Percentiles rank a stretch among this genome's conserved stretches.
phyloP scores from a whole-genome alignment of 2,329 filamentous ascomycete genomes.

The Penicillium sp. region DNA sequence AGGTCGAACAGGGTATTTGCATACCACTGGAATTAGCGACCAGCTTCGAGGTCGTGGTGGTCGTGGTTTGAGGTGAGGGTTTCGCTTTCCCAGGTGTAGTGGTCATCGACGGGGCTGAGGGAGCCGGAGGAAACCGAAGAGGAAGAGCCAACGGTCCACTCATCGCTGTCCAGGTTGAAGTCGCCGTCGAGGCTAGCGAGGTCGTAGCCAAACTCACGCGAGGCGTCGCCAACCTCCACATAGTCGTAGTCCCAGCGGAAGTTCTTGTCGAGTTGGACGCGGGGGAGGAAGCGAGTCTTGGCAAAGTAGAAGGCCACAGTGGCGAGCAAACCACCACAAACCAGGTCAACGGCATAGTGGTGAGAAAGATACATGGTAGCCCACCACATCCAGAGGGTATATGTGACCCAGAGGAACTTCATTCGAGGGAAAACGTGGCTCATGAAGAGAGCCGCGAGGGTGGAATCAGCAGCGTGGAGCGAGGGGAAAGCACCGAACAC shows the following conservation, averaged over 20 bases:
- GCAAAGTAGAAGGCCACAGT: conserved; percentile 79
- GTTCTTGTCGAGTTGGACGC: conserved; percentile 78
- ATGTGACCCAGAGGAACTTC: conserved; percentile 75
- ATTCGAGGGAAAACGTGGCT: conserved; percentile 86
- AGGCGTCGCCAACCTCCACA: conserved; percentile 74
- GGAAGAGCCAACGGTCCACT: conserved; percentile 86
- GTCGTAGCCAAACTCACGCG: conserved; percentile 53
- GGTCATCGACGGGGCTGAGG: conserved; percentile 63
- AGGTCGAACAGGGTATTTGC: conserved; percentile 24
- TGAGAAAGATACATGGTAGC: conserved; percentile 97
- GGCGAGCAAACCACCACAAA: conserved; percentile 78
- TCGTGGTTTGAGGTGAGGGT: conserved; percentile 40
- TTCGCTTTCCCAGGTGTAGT: conserved; percentile 48
- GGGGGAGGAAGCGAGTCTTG: conserved; percentile 77
- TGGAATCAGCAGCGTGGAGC: conserved; percentile 85
- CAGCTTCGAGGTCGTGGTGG: conserved; percentile 41
- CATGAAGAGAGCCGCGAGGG: conserved; percentile 89
- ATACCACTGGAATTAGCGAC: conserved; percentile 29
- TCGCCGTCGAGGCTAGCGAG: conserved; percentile 59
- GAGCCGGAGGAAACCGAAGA: conserved; percentile 70
- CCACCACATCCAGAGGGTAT: conserved; percentile 96
- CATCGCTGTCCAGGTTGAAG: conserved; percentile 70
- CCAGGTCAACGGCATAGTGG: conserved; percentile 92
- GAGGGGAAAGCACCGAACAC: conserved; percentile 96
- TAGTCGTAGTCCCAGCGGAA: conserved; percentile 96